Evolutionary conservation across 805 yeast genomes (phyloP).

Genomic region (Yarrowia sp.): DNA sequence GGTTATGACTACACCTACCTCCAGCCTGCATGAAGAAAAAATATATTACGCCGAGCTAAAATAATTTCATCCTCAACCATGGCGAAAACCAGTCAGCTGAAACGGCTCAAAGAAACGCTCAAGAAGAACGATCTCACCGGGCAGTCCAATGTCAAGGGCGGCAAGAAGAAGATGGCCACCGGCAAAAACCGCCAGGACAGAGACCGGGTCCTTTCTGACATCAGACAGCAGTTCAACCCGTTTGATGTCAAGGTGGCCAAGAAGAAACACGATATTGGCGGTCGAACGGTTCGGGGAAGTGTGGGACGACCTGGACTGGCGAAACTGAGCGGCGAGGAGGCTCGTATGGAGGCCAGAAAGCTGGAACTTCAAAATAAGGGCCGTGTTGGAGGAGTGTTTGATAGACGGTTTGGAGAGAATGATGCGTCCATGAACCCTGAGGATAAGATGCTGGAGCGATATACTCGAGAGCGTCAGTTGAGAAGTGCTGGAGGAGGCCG

Average conservation of each 20-base stretch:
- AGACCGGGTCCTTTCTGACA: slow-evolving; percentile 52
- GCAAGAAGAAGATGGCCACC: slow-evolving; percentile 46
- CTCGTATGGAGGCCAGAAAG: slow-evolving; percentile 47
- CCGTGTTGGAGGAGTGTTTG: slow-evolving; percentile 74
- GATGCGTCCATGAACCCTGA: slow-evolving; percentile 71
- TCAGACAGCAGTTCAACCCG: slow-evolving; percentile 84
- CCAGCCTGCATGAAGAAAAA: slow-evolving; percentile 4
- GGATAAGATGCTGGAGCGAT: slow-evolving; percentile 93
- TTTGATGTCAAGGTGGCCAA: slow-evolving; percentile 76
- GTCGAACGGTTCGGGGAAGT: slow-evolving; percentile 48
- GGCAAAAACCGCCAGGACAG: slow-evolving; percentile 54
- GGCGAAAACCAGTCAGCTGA: slow-evolving; percentile 54
- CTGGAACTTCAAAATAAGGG: slow-evolving; percentile 59
- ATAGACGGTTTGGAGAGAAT: slow-evolving; percentile 89
- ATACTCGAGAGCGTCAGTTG: slow-evolving; percentile 79
- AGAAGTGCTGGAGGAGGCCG: slow-evolving; percentile 43
- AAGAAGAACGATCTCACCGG: slow-evolving; percentile 83
- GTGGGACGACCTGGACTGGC: slow-evolving; percentile 61
- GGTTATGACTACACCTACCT: slow-evolving; percentile 14
- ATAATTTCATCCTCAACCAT: not conserved
- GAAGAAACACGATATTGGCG: slow-evolving; percentile 50
- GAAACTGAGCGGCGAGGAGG: slow-evolving; percentile 49
- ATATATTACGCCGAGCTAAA: not conserved
- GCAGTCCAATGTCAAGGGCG: slow-evolving; percentile 58
- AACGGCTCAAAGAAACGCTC: slow-evolving; percentile 72